These are phyloP conservation scores for Rhododendron henanense DNA, from an alignment of 148 eudicot species.

Conservation along the genomic window DNA sequence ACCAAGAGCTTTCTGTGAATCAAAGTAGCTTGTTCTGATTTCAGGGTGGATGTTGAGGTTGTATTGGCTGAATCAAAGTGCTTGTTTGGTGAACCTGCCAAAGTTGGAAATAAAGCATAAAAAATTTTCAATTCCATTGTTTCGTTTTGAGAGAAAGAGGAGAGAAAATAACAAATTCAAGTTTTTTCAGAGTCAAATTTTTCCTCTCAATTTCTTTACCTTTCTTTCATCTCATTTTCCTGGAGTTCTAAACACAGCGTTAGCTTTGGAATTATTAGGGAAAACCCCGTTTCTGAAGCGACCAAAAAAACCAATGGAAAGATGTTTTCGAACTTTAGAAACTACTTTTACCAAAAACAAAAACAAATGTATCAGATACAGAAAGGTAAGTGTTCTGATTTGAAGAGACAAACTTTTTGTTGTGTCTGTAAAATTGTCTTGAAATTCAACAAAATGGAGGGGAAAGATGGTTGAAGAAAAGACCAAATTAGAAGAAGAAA, in stretches of 20 bases:
- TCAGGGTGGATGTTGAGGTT: background rate
- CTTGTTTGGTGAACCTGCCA: conserved; percentile 9
- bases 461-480: background rate
- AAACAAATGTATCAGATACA: background rate
- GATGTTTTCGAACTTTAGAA: background rate
- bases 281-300: background rate
- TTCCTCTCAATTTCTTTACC: background rate
- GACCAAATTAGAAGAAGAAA: background rate
- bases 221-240: background rate
- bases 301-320: background rate
- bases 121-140: background rate
- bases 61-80: background rate
- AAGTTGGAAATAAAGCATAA: background rate
- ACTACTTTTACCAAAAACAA: background rate
- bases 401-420: background rate
- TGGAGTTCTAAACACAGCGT: background rate
- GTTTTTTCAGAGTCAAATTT: background rate
- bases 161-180: background rate
- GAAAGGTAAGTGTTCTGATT: background rate
- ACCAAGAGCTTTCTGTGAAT: conserved; percentile 10
- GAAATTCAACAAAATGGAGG: no score
- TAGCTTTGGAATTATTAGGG: background rate
- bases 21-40: conserved; percentile 4
- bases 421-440: no score
- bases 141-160: background rate